Evolutionary conservation across 192 early-diverging fungal species (phyloP).

Genomic region (Coemansia sp.): DNA sequence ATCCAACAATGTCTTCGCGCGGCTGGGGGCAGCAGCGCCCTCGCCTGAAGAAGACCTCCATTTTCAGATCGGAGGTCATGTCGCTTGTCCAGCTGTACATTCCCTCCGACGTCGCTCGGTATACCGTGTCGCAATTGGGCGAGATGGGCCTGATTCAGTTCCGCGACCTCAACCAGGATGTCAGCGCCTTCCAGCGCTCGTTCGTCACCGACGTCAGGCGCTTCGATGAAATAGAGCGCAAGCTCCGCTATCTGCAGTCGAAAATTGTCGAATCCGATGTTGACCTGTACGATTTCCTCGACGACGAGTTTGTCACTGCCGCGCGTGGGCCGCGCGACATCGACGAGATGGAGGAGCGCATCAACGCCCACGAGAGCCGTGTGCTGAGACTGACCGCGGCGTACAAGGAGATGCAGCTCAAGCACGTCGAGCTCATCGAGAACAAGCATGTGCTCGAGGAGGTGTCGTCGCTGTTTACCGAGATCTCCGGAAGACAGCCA

Average conservation of each 20-base stretch:
- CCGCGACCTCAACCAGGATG: conserved; percentile 89
- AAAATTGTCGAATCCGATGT: conserved; percentile 82
- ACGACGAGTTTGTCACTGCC: conserved; percentile 53
- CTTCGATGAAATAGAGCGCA: conserved; percentile 96
- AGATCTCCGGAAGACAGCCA: conserved; percentile 76
- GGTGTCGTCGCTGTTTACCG: conserved; percentile 48
- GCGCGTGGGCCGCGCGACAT: conserved; percentile 84
- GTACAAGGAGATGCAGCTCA: conserved; percentile 83
- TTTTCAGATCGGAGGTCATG: conserved; percentile 96
- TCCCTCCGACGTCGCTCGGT: conserved; percentile 88
- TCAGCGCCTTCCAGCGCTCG: conserved; percentile 94
- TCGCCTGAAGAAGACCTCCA: conserved; percentile 50
- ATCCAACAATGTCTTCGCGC: conserved; percentile 29
- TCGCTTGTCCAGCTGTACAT: conserved; percentile 94
- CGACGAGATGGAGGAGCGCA: conserved; percentile 83
- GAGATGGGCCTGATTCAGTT: conserved; percentile 94
- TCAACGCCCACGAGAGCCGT: conserved; percentile 78
- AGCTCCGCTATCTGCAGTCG: conserved; percentile 81
- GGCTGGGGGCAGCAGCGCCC: conserved; percentile 42
- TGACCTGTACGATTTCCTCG: conserved; percentile 48
- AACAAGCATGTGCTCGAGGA: conserved; percentile 86
- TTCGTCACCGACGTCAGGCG: conserved; percentile 94
- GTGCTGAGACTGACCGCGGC: conserved; percentile 83
- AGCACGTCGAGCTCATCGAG: conserved; percentile 86
- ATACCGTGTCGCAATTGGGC: conserved; percentile 88